Percentiles rank a stretch among this genome's conserved stretches.
Conservation (phyloP, 129 eudicot genomes). For the Heracleum sosnowskyi region DNA sequence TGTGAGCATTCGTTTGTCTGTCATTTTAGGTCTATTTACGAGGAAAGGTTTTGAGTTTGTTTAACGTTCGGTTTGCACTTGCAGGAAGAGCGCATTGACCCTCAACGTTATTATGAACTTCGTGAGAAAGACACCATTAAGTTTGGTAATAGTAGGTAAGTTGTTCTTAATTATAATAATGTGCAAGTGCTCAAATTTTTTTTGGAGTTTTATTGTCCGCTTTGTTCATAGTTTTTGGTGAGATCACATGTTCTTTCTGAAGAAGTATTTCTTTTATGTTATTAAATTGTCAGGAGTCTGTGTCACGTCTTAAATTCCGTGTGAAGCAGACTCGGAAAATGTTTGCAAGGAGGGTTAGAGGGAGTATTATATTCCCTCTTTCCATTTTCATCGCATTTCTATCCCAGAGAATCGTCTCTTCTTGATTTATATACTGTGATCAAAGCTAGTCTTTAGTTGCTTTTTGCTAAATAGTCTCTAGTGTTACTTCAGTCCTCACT, state of each 20-base stretch:
- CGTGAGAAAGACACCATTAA: constrained; percentile 76
- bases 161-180: not conserved
- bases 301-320: not conserved
- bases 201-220: not conserved
- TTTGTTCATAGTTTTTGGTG: not conserved
- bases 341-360: not conserved
- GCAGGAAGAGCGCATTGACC: constrained; percentile 81
- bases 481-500: not conserved
- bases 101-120: constrained; percentile 89
- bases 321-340: not conserved
- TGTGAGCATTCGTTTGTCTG: constrained; percentile 31
- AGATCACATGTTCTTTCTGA: not conserved
- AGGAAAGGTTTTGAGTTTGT: constrained; percentile 3
- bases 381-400: not conserved
- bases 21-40: not conserved
- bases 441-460: not conserved
- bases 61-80: constrained; percentile 16
- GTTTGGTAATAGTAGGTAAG: constrained; percentile 95
- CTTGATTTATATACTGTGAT: not conserved
- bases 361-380: not conserved
- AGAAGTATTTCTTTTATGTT: not conserved
- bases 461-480: not conserved
- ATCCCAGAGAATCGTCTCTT: not conserved
- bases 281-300: not conserved
- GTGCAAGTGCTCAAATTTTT: not conserved